Percentiles rank a stretch among this genome's conserved stretches.
phyloP scores from a whole-genome alignment of 164 flowering plant genomes.

The grape (Vitis vinifera) region ASM3070453v1 NC_081812.1:848501-849000 shows the following conservation, averaged over 20 bases:
- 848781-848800: neutral
- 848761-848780: no score
- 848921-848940: no score
- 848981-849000: no score
- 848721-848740: neutral
- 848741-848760: neutral
- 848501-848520: conserved; percentile 28
- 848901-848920: neutral
- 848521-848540: conserved; percentile 35
- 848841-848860: no score
- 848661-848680: no score
- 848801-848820: neutral
- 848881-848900: neutral
- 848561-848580: conserved; percentile 39
- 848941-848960: no score
- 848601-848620: conserved; percentile 3
- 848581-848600: conserved; percentile 26
- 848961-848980: no score
- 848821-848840: no score
- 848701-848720: neutral
- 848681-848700: no score
- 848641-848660: no score
- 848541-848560: conserved; percentile 41
- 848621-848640: neutral
- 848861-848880: no score